phyloP scores from a whole-genome alignment of 805 yeast species.

The Sugiyamaella smithiae region DNA sequence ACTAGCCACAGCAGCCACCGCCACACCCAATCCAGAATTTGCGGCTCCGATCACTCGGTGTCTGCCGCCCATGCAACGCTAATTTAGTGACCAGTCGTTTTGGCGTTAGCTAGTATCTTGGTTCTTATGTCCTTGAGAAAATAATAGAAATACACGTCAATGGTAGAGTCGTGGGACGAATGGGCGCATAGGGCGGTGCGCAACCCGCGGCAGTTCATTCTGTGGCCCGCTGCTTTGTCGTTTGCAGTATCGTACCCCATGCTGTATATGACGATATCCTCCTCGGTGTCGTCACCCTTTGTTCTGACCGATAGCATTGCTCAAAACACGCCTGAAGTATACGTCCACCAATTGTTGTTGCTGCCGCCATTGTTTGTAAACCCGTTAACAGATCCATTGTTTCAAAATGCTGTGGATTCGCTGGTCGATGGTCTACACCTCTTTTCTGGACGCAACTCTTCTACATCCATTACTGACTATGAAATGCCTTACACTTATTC shows the following conservation, averaged over 20 bases:
- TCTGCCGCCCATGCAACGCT: background rate
- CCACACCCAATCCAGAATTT: background rate
- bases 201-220: conserved; percentile 35
- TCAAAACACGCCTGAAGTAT: conserved; percentile 21
- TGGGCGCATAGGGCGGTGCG: background rate
- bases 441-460: background rate
- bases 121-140: background rate
- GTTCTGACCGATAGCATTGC: background rate
- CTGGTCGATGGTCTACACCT: background rate
- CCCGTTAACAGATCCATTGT: background rate
- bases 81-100: too few species aligned
- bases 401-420: conserved; percentile 2
- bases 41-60: background rate
- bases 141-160: too few species aligned
- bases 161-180: background rate
- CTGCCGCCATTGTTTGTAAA: conserved; percentile 19
- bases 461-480: conserved; percentile 23
- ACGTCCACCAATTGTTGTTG: conserved; percentile 38
- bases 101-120: too few species aligned
- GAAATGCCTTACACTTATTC: background rate
- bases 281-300: conserved; percentile 25
- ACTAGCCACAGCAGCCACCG: conserved; percentile 1
- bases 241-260: conserved; percentile 51
- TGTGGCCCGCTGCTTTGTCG: conserved; percentile 48
- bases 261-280: conserved; percentile 36